These are phyloP conservation scores for Cystobasidium sp. DNA, from an alignment of 1,284 basidiomycete species.

Conservation along the genomic window DNA sequence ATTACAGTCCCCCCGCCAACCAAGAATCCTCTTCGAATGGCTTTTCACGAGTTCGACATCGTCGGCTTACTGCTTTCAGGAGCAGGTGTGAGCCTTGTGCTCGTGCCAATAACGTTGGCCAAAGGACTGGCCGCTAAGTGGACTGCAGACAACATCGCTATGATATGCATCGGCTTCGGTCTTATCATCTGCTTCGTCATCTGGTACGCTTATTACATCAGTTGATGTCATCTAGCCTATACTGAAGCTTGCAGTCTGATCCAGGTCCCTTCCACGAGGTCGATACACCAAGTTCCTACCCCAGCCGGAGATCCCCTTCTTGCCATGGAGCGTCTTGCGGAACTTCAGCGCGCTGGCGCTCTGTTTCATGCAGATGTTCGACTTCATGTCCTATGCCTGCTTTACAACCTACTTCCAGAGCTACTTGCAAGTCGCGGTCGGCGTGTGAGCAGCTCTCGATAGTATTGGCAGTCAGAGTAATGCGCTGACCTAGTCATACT, in stretches of 20 bases:
- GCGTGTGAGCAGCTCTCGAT: background rate
- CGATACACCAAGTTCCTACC: background rate
- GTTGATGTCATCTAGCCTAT: background rate
- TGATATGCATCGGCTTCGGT: background rate
- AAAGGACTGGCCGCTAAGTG: background rate
- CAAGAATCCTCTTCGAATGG: background rate
- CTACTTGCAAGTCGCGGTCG: background rate
- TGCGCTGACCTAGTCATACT: background rate
- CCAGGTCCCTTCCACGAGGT: background rate
- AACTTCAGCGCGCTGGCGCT: background rate
- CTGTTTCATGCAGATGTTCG: background rate
- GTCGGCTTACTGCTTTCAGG: background rate
- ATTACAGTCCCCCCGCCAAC: background rate
- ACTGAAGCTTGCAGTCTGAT: background rate
- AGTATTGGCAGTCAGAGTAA: background rate
- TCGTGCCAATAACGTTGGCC: background rate
- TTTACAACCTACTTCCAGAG: conserved; percentile 1
- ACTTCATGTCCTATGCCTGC: background rate
- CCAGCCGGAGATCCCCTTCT: background rate
- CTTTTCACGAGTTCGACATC: background rate
- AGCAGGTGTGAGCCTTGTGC: background rate
- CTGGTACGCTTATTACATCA: background rate
- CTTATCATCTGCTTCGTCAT: background rate
- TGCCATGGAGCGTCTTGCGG: background rate
- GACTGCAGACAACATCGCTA: background rate